Evolutionary conservation across 495 filamentous ascomycete genomes (phyloP), one percentile per base, ranked within the genome.

Genomic region (Poronia punctata): DNA sequence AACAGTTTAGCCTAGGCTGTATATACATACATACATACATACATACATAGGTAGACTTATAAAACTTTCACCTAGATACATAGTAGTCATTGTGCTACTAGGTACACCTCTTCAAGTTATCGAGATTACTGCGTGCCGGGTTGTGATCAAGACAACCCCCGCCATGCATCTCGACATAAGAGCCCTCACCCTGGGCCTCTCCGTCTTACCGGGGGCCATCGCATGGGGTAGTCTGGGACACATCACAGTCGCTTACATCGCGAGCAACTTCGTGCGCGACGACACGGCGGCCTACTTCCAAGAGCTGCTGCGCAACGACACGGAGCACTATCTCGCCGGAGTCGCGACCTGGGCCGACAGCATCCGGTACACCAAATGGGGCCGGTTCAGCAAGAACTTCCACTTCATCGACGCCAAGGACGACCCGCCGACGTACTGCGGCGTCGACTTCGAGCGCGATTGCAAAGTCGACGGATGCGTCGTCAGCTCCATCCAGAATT

Each of bases 361-460:
- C 35, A 71, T 76, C 51, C 64, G 74, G 18, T 79, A 79, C 57
- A 76, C 73, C 8, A 64, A 71, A 49, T 75, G 65, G 47, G 74
- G 76, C 12, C 62, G 61, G 23, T 82, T 74, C 57, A 71, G 66
- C 7, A 62, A 60, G n/a, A 67, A 67, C 12, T 78, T 79, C 58
- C 82, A 86, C 62, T 86, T 71, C 66, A 84, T 86, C 61, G 82
- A 86, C 53, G 79, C 82, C 8, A 64, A 78, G 33, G 82, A 86
- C 66, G 48, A 58, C 39, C 82, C 82, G 25, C 81, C 81, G 0
- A 26, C 46, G 5, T 62, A 54, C 24, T 86, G 82, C 61, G 70
- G 61, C 35, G 72, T 86, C 29, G 65, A 75, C 48, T 79, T 67
- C 42, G 51, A 60, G 7, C 68, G 82, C 20, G 82, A 86, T 62